Evolutionary conservation across 257 asterid species (phyloP), one percentile per base, ranked within the genome.

Genomic region (Nicotiana undulata): DNA sequence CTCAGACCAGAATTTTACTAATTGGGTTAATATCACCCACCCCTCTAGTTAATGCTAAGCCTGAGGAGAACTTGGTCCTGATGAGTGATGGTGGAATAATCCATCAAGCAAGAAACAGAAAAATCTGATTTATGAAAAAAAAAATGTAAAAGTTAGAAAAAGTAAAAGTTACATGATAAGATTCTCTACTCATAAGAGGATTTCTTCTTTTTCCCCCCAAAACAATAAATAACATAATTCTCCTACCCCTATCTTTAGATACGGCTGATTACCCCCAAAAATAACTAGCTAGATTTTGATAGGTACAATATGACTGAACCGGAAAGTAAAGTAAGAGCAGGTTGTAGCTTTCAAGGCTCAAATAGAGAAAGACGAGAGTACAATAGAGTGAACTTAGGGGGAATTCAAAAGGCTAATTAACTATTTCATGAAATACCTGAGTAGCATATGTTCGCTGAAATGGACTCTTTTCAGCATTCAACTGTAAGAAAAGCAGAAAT

Each of bases 361-460:
- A 11, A 51, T 3, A 51, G 18, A 51, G 56, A 12, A 51, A 46
- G 78, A 44, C 4, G 37, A 15, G 78, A 72, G 63, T 74, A 74
- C 61, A 74, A 49, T 26, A 26, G 61, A 26, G 40, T 74, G 40
- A 4, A 15, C 44, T 74, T 1, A 11, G 3, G 4, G 22, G 37
- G 77, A 67, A 67, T 34, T 67, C 53, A 67, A 49, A 49, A 32
- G 76, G 76, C 11, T 5, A 11, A 11, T 40, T 11, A 68, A 68
- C n/a, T 68, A 40, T 40, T 67, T 46, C 76, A 40, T 40, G 20
- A 16, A 40, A 68, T 89, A 96, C 99, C 98, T 96, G 99, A 82
- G 85, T 84, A 77, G 98, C 99, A 86, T 94, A 96, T 60, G 98
- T 91, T 83, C 99, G 88, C 91, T 96, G 99, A 86, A 96, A 96